phyloP scores from a whole-genome alignment of 345 rosid species.

The Noccaea caerulescens region DNA sequence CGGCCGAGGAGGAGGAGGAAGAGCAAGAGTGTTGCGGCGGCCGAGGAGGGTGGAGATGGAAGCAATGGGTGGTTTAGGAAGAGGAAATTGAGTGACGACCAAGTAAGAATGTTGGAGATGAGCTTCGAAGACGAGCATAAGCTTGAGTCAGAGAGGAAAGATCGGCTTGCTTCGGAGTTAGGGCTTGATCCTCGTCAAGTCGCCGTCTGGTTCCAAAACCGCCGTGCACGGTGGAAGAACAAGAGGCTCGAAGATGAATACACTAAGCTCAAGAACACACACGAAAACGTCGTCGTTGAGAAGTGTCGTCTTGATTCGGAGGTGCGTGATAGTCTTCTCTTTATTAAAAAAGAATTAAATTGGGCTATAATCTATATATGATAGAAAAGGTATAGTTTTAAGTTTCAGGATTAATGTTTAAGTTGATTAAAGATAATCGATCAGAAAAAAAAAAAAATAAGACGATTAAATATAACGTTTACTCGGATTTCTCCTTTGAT shows the following conservation, averaged over 20 bases:
- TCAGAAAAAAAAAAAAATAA: no score
- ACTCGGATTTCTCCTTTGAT: neutral
- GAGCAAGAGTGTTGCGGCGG: conserved; percentile 48
- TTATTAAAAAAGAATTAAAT: neutral
- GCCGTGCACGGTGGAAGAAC: conserved; percentile 90
- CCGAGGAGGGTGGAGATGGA: conserved; percentile 35
- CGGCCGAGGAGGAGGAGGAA: conserved; percentile 57
- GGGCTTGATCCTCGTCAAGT: conserved; percentile 95
- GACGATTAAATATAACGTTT: neutral
- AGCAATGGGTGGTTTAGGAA: conserved; percentile 51
- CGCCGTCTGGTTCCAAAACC: conserved; percentile 96
- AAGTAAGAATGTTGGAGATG: conserved; percentile 64
- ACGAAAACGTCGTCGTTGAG: conserved; percentile 61
- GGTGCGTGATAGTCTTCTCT: conserved; percentile 48
- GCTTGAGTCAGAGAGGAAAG: conserved; percentile 80
- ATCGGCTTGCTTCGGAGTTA: conserved; percentile 69
- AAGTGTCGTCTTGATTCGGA: conserved; percentile 76
- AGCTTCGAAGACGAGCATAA: conserved; percentile 77
- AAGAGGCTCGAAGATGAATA: conserved; percentile 88
- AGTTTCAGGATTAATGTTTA: neutral
- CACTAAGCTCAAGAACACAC: conserved; percentile 49
- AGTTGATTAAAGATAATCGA: neutral
- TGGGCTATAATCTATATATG: neutral
- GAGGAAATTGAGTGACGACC: conserved; percentile 71
- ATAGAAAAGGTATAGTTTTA: neutral